Evolutionary conservation across 768 basidiomycete genomes (phyloP).

Genomic region (Trichaptum fuscoviolaceum): DNA sequence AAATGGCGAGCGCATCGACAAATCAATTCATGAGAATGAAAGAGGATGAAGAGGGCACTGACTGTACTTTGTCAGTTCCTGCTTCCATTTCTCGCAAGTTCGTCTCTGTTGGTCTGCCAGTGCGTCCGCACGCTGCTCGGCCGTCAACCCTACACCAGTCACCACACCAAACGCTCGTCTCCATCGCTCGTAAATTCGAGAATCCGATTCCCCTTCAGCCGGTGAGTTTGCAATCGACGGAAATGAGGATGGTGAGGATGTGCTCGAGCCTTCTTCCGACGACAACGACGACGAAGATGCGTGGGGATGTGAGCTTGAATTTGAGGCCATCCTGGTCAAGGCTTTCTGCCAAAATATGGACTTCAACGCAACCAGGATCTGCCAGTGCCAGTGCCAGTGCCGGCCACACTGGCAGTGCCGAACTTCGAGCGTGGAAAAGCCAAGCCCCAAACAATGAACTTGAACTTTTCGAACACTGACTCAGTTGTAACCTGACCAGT

Average conservation of each 20-base stretch:
- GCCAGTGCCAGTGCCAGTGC: no score
- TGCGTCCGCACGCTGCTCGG: conserved; percentile 35
- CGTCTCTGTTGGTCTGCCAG: conserved; percentile 33
- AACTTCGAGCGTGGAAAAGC: no score
- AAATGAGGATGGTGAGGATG: neutral
- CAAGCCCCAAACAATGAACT: no score
- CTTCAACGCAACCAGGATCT: no score
- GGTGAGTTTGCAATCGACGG: neutral
- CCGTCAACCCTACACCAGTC: conserved; percentile 46
- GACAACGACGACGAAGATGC: neutral
- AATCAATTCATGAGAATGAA: conserved; percentile 2
- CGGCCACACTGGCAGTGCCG: no score
- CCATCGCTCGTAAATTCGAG: conserved; percentile 44
- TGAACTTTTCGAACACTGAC: no score
- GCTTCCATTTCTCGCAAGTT: conserved; percentile 67
- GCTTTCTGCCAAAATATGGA: neutral
- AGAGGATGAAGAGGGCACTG: conserved; percentile 24
- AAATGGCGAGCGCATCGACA: neutral
- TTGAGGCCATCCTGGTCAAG: neutral
- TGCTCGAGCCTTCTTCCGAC: neutral
- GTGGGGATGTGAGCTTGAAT: neutral
- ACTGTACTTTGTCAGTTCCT: conserved; percentile 67
- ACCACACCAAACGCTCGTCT: conserved; percentile 40
- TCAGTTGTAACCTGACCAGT: no score
- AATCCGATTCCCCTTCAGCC: conserved; percentile 11